Evolutionary conservation across 1,139 yeast genomes (phyloP).

Genomic region (Nakaseomyces kungkrabaensis): DNA sequence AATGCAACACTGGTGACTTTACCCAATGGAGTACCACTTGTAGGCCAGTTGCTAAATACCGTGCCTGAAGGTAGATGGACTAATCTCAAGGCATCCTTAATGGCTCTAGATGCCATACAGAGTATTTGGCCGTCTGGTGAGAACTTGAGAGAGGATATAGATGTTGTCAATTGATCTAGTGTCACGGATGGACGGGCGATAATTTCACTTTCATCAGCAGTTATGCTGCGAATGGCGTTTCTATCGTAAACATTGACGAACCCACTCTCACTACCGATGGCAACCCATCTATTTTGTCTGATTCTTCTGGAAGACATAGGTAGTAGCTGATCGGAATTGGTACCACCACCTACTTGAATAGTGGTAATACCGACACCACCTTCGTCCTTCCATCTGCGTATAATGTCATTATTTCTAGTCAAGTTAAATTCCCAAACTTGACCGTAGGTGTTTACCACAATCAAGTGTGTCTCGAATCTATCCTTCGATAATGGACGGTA

Average conservation of each 20-base stretch:
- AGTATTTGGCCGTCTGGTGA: constrained; percentile 84
- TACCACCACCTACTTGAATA: constrained; percentile 66
- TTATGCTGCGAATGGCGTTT: constrained; percentile 9
- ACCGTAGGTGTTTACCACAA: constrained; percentile 69
- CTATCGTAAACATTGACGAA: constrained; percentile 78
- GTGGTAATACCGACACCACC: constrained; percentile 80
- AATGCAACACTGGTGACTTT: constrained; percentile 77
- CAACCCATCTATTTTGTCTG: constrained; percentile 64
- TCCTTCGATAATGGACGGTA: constrained; percentile 21
- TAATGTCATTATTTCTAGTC: constrained; percentile 36
- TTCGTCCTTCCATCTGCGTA: constrained; percentile 74
- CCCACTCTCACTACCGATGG: constrained; percentile 84
- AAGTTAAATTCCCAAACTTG: constrained; percentile 84
- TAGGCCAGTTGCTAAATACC: constrained; percentile 94
- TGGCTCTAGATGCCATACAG: constrained; percentile 76
- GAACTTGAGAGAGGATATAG: constrained; percentile 65
- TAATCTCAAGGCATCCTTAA: constrained; percentile 75
- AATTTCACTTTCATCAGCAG: not conserved
- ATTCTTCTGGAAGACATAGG: constrained; percentile 17
- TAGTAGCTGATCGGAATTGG: constrained; percentile 22
- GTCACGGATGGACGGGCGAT: constrained; percentile 42
- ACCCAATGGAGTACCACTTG: constrained; percentile 92
- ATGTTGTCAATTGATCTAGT: constrained; percentile 72
- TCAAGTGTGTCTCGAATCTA: constrained; percentile 32
- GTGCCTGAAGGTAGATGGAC: constrained; percentile 84